phyloP scores from a whole-genome alignment of 2,329 filamentous ascomycete genomes.

The Pseudohalonectria lignicola region DNA sequence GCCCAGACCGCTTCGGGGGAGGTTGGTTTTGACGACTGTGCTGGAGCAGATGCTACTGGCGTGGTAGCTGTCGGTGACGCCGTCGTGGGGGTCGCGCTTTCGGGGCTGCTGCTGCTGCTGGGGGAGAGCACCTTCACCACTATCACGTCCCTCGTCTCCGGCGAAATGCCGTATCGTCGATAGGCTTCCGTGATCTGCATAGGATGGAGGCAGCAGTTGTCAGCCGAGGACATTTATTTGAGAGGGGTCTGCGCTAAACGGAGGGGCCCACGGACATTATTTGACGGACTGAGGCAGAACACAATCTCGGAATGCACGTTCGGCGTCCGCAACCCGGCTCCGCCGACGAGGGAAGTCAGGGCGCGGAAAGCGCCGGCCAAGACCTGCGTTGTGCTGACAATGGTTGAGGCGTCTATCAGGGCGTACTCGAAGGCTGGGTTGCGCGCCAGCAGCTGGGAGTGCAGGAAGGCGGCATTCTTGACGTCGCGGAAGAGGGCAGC shows the following conservation, averaged over 20 bases:
- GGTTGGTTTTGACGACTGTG: no score
- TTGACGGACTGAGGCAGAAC: conserved; percentile 66
- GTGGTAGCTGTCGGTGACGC: no score
- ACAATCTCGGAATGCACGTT: conserved; percentile 89
- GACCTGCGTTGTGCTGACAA: conserved; percentile 62
- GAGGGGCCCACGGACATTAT: conserved; percentile 49
- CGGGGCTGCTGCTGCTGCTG: conserved; percentile 23
- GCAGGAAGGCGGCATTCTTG: conserved; percentile 65
- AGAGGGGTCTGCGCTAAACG: no score
- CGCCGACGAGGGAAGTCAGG: conserved; percentile 52
- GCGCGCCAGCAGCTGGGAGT: conserved; percentile 72
- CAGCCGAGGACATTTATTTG: conserved; percentile 1
- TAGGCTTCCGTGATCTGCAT: conserved; percentile 82
- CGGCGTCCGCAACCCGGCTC: conserved; percentile 55
- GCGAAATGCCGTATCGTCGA: conserved; percentile 71
- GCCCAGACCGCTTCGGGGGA: conserved; percentile 33
- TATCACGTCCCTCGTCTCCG: conserved; percentile 60
- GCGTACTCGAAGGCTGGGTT: conserved; percentile 88
- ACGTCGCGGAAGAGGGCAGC: conserved; percentile 67
- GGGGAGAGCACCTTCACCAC: conserved; percentile 65
- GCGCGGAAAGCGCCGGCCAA: conserved; percentile 69
- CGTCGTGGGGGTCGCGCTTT: conserved; percentile 16
- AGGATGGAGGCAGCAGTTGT: not conserved
- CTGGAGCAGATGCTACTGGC: no score
- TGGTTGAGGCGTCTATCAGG: conserved; percentile 75